Percentiles rank a stretch among this genome's conserved stretches.
phyloP scores from a whole-genome alignment of 148 eudicot genomes.

The Nyssa sinensis region DNA sequence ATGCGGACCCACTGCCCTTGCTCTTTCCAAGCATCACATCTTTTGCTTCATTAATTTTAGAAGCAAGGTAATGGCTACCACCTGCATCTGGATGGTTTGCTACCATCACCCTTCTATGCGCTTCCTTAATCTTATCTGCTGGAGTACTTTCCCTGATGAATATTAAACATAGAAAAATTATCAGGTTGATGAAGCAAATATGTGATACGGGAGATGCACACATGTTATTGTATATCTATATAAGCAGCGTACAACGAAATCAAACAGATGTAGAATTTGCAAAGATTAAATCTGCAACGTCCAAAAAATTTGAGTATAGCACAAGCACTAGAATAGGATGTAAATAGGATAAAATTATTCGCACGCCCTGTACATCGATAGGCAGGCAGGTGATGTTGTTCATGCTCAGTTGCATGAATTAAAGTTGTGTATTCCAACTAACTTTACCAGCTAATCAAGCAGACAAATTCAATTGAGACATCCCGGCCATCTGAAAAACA shows the following conservation, averaged over 20 bases:
- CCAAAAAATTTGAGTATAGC: no score
- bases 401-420: no score
- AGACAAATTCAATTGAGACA: no score
- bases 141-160: constrained; percentile 43
- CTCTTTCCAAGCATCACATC: constrained; percentile 41
- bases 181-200: background rate
- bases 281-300: background rate
- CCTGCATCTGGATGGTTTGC: constrained; percentile 61
- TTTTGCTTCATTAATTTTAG: constrained; percentile 54
- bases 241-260: background rate
- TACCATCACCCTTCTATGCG: constrained; percentile 50
- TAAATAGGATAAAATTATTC: no score
- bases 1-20: constrained; percentile 38
- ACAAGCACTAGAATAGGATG: no score
- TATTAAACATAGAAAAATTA: background rate
- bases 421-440: no score
- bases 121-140: constrained; percentile 42
- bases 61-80: constrained; percentile 58
- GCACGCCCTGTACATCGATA: no score
- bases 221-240: background rate
- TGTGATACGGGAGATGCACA: background rate
- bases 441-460: no score
- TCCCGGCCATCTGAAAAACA: no score
- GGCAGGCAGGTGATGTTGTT: no score
- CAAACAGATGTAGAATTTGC: background rate